phyloP scores from a whole-genome alignment of 2,329 filamentous ascomycete species.

The Rachicladosporium sp. region DNA sequence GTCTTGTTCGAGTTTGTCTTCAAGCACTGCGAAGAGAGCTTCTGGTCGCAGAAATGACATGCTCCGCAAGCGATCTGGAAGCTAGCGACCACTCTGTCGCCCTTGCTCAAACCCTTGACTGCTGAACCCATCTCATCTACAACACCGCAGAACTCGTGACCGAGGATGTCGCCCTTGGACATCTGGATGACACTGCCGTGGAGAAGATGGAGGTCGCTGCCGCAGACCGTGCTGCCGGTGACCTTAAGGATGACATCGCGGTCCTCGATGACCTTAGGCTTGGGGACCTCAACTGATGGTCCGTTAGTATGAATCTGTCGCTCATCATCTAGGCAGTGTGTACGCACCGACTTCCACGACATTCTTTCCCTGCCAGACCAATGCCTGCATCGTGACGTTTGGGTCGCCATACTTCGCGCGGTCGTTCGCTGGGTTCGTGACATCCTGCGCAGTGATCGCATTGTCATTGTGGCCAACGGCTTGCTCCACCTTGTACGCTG shows the following conservation, averaged over 20 bases:
- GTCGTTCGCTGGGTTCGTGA: constrained; percentile 50
- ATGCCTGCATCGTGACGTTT: constrained; percentile 56
- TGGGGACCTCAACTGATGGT: constrained; percentile 46
- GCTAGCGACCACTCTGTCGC: constrained; percentile 60
- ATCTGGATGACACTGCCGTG: constrained; percentile 37
- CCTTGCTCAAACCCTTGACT: constrained; percentile 32
- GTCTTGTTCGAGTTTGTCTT: constrained; percentile 63
- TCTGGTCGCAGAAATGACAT: constrained; percentile 69
- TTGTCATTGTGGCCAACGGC: constrained; percentile 55
- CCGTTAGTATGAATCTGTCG: background rate
- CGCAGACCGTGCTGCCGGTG: constrained; percentile 52
- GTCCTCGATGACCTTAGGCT: constrained; percentile 60
- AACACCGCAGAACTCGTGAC: constrained; percentile 41
- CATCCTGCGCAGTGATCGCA: constrained; percentile 54
- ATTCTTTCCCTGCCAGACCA: constrained; percentile 75
- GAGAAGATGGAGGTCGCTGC: constrained; percentile 47
- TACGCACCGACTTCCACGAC: constrained; percentile 52
- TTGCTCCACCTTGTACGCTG: constrained; percentile 56
- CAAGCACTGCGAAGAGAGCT: constrained; percentile 68
- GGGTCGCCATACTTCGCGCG: constrained; percentile 37
- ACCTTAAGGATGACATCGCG: constrained; percentile 71
- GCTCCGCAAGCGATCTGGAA: constrained; percentile 66
- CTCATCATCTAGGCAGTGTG: background rate
- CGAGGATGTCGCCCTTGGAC: constrained; percentile 39
- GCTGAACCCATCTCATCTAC: constrained; percentile 34